Percentiles rank a stretch among this genome's conserved stretches.
These are phyloP conservation scores for Kernera saxatilis DNA, from an alignment of 345 rosid genomes.

Conservation along the genomic window DNA sequence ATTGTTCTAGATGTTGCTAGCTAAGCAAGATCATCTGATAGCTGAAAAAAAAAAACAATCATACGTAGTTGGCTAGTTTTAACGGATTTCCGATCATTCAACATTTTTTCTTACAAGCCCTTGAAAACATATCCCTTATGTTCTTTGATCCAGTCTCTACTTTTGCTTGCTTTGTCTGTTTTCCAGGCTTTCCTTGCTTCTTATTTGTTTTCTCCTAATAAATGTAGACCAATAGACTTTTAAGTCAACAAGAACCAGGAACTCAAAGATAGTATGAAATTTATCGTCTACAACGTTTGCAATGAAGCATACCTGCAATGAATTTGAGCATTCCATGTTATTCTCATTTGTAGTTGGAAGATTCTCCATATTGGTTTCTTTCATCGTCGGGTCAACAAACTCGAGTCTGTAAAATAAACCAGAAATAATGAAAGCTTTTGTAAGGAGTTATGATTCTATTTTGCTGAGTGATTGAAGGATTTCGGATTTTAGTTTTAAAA, in stretches of 20 bases:
- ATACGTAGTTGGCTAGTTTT: neutral
- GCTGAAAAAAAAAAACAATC: neutral
- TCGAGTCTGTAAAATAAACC: constrained; percentile 43
- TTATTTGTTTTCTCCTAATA: constrained; percentile 46
- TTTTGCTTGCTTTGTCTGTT: constrained; percentile 59
- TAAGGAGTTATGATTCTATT: neutral
- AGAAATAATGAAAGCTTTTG: neutral
- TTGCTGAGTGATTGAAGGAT: neutral
- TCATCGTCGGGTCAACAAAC: constrained; percentile 34
- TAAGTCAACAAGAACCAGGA: neutral
- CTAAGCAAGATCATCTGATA: neutral
- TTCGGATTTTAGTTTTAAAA: neutral
- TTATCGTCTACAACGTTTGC: neutral
- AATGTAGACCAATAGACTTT: neutral
- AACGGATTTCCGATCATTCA: constrained; percentile 12
- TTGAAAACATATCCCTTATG: constrained; percentile 80
- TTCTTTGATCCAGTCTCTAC: constrained; percentile 70
- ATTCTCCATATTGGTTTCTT: constrained; percentile 33
- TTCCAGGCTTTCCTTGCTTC: constrained; percentile 45
- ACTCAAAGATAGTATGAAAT: neutral
- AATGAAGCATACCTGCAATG: constrained; percentile 37
- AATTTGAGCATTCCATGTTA: constrained; percentile 31
- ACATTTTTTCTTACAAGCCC: constrained; percentile 53
- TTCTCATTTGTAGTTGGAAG: constrained; percentile 24
- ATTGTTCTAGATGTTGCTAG: neutral